phyloP scores from a whole-genome alignment of 306 rosid genomes.

The Pyrus betulifolia region DNA sequence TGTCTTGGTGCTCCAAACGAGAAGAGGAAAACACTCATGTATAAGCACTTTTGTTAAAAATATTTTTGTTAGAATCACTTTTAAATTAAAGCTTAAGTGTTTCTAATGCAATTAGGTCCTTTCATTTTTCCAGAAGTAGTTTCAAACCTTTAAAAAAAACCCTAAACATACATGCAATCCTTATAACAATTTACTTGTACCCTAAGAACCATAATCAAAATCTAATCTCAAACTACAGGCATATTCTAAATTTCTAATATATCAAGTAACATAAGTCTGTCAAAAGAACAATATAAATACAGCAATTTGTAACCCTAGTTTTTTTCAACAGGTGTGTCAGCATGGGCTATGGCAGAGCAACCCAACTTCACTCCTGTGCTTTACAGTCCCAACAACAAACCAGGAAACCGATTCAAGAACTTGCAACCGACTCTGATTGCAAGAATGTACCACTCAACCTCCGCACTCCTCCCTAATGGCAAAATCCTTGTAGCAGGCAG shows the following conservation, averaged over 20 bases:
- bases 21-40: no score
- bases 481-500: conserved; percentile 69
- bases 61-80: background rate
- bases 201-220: background rate
- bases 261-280: background rate
- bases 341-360: conserved; percentile 60
- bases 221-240: background rate
- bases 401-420: conserved; percentile 26
- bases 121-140: background rate
- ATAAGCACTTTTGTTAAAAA: no score
- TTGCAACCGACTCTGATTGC: conserved; percentile 29
- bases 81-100: background rate
- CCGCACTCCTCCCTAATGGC: conserved; percentile 66
- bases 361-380: conserved; percentile 54
- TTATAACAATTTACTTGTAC: background rate
- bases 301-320: background rate
- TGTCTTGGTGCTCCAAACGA: no score
- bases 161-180: background rate
- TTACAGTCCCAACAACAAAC: conserved; percentile 31
- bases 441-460: conserved; percentile 77
- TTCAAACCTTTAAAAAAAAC: background rate
- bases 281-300: background rate
- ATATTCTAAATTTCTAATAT: background rate
- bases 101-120: background rate
- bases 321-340: conserved; percentile 20